A percentile compares a stretch with the other conserved stretches of the same genome.
Evolutionary conservation across 495 filamentous ascomycete species (phyloP).

Genomic region (Xylaria flabelliformis): DNA sequence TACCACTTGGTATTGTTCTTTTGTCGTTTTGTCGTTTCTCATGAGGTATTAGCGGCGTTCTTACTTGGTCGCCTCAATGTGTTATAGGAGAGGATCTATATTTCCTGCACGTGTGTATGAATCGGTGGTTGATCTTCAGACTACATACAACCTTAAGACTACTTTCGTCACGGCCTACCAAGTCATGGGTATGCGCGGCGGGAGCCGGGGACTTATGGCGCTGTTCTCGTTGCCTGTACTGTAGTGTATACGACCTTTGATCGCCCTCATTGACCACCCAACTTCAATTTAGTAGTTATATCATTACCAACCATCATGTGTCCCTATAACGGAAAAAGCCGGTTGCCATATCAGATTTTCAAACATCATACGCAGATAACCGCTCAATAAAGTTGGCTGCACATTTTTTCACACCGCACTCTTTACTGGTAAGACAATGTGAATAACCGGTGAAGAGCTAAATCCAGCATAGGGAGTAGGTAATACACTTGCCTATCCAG

Average conservation of each 20-base stretch:
- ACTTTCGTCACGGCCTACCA: background rate
- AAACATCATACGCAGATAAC: background rate
- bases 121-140: conserved; percentile 3
- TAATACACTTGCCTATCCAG: background rate
- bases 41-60: background rate
- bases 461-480: background rate
- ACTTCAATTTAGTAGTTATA: background rate
- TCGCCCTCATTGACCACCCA: background rate
- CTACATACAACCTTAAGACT: background rate
- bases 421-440: background rate
- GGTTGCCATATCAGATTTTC: background rate
- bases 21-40: background rate
- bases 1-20: conserved; percentile 5
- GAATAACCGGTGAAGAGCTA: background rate
- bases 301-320: background rate
- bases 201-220: background rate
- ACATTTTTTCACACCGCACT: conserved; percentile 1
- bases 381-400: background rate
- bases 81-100: conserved; percentile 1
- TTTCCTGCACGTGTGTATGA: background rate
- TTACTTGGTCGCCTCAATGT: background rate
- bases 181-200: conserved; percentile 1
- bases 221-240: background rate
- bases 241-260: conserved; percentile 2
- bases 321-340: background rate